Conservation (phyloP, 768 basidiomycete species). For the Cyathus striatus region DNA sequence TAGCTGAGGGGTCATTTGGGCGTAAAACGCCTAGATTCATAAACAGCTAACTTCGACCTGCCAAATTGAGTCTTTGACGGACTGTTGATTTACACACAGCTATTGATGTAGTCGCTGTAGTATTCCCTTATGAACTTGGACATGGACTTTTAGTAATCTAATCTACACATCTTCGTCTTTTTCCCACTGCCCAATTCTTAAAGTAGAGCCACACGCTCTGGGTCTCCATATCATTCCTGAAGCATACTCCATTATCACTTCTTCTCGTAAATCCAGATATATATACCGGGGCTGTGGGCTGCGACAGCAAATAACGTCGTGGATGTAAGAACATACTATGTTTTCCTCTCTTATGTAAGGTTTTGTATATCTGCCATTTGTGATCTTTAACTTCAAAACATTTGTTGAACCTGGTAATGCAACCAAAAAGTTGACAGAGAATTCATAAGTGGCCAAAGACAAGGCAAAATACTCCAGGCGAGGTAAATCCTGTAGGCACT, state of each 20-base stretch:
- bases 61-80: not conserved
- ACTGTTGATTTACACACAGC: not conserved
- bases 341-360: constrained; percentile 24
- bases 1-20: constrained; percentile 39
- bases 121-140: too few relatives aligned
- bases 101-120: not conserved
- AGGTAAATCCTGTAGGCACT: constrained; percentile 19
- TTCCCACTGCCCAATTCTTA: not conserved
- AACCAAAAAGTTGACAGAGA: constrained; percentile 22
- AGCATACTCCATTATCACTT: not conserved
- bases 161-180: not conserved
- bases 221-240: not conserved
- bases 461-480: constrained; percentile 29
- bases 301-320: constrained; percentile 6
- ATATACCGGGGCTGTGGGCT: not conserved
- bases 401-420: constrained; percentile 19
- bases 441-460: constrained; percentile 26
- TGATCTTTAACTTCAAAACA: constrained; percentile 29
- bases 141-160: too few relatives aligned
- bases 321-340: constrained; percentile 22
- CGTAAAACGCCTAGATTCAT: constrained; percentile 33
- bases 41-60: not conserved
- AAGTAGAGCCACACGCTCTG: not conserved
- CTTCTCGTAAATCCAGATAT: not conserved
- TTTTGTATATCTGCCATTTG: constrained; percentile 24